phyloP scores from a whole-genome alignment of 2,329 filamentous ascomycete genomes.

The Botrytis paeoniae region DNA sequence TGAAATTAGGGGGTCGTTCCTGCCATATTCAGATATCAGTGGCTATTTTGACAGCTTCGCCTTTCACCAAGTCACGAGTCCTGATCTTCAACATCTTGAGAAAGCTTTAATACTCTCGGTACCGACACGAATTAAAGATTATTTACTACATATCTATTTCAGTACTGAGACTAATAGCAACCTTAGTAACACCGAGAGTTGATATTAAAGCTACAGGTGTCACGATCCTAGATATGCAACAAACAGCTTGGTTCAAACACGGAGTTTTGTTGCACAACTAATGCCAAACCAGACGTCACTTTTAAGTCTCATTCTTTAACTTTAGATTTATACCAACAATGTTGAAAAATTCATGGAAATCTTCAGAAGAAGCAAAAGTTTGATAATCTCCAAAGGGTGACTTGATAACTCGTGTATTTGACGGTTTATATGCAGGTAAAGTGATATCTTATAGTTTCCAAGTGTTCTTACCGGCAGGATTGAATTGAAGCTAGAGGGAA shows the following conservation, averaged over 20 bases:
- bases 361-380: background rate
- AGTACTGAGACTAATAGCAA: background rate
- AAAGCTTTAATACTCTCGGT: too few relatives aligned
- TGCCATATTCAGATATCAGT: background rate
- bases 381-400: too few relatives aligned
- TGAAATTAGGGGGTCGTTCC: background rate
- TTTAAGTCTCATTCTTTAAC: background rate
- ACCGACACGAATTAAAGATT: background rate
- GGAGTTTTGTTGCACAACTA: background rate
- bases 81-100: background rate
- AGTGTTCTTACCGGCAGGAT: background rate
- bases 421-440: too few relatives aligned
- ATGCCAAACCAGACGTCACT: background rate
- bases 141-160: background rate
- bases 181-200: background rate
- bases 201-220: background rate
- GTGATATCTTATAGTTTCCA: background rate
- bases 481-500: background rate
- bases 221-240: background rate
- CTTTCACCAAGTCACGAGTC: background rate
- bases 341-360: background rate
- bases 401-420: background rate
- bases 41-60: background rate
- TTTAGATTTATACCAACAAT: background rate
- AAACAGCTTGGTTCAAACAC: background rate